Evolutionary conservation across 345 rosid species (phyloP).

Genomic region (Gossypioides kirkii): DNA sequence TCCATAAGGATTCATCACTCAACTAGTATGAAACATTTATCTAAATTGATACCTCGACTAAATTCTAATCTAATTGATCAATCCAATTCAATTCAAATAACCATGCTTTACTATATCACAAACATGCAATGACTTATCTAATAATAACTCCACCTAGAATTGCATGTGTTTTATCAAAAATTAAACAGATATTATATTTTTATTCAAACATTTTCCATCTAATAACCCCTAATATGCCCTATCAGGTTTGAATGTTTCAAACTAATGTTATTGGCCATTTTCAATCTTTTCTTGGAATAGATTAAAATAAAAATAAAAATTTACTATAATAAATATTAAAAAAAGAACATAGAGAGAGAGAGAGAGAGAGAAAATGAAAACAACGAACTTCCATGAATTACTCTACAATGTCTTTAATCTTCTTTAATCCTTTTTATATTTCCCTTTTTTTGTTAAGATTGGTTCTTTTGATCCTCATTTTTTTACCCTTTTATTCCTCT

Average conservation of each 20-base stretch:
- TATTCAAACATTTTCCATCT: neutral
- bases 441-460: neutral
- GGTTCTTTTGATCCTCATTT: conserved; percentile 17
- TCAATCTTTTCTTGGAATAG: neutral
- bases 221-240: conserved; percentile 12
- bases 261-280: conserved; percentile 3
- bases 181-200: too few species aligned
- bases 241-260: conserved; percentile 34
- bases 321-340: neutral
- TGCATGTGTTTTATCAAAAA: too few species aligned
- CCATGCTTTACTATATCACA: too few species aligned
- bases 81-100: too few species aligned
- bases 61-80: too few species aligned
- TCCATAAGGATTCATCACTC: too few species aligned
- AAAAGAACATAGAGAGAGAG: neutral
- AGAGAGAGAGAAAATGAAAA: conserved; percentile 18
- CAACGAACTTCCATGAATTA: conserved; percentile 22
- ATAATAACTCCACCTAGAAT: too few species aligned
- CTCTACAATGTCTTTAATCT: conserved; percentile 14
- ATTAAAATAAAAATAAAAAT: neutral
- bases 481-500: conserved; percentile 7
- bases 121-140: too few species aligned
- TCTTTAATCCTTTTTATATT: conserved; percentile 14
- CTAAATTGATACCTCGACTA: too few species aligned
- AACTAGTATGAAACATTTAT: too few species aligned